phyloP scores from a whole-genome alignment of 192 early-diverging fungal genomes.

The Tieghemiomyces parasiticus region DNA sequence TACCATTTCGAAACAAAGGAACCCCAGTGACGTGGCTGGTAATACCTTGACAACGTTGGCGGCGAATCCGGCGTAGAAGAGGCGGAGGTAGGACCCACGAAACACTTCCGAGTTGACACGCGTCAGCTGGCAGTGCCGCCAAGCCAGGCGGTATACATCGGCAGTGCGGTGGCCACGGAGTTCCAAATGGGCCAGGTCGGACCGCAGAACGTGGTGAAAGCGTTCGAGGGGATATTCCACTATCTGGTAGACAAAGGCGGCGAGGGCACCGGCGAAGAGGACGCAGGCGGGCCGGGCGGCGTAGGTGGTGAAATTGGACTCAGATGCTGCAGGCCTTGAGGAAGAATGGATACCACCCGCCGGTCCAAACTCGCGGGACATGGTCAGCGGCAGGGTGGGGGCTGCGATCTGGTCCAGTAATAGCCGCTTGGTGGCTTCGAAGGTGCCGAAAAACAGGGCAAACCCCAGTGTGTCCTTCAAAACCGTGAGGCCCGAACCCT shows the following conservation, averaged over 20 bases:
- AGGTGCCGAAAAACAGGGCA: conserved; percentile 60
- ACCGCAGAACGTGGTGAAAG: conserved; percentile 46
- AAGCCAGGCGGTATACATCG: conserved; percentile 32
- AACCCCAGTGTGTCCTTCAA: conserved; percentile 52
- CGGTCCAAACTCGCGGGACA: conserved; percentile 19
- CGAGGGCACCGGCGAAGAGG: conserved; percentile 36
- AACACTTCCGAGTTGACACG: conserved; percentile 14
- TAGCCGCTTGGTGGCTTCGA: conserved; percentile 60
- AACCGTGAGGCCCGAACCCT: conserved; percentile 25
- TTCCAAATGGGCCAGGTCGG: conserved; percentile 40
- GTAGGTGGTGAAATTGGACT: conserved; percentile 1
- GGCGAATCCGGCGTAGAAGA: conserved; percentile 35
- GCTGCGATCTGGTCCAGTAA: conserved; percentile 46
- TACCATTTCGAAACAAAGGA: conserved; percentile 45
- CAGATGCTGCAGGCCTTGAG: conserved; percentile 5
- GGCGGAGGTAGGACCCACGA: conserved; percentile 28
- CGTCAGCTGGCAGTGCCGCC: conserved; percentile 33
- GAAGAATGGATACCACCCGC: background rate
- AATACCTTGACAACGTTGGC: conserved; percentile 29
- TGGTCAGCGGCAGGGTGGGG: no score
- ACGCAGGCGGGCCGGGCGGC: conserved; percentile 34
- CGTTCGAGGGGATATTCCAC: conserved; percentile 56
- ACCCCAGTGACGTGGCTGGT: conserved; percentile 43
- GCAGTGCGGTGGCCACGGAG: conserved; percentile 18
- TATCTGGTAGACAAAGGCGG: conserved; percentile 52